phyloP scores from a whole-genome alignment of 495 filamentous ascomycete genomes.

The Margaritispora aquatica region DNA sequence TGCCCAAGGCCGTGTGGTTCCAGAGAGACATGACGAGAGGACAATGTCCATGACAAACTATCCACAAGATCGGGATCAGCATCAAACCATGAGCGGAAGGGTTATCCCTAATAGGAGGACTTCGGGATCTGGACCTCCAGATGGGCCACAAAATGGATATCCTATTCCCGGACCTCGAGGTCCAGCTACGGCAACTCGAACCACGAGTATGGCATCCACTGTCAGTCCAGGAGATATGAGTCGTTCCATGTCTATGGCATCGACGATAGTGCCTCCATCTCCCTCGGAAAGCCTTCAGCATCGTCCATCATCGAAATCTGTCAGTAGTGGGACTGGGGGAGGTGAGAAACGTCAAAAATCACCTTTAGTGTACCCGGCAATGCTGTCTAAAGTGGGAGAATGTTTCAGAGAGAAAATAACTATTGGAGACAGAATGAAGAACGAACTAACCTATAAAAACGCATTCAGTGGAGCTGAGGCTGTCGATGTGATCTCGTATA shows the following conservation, averaged over 20 bases:
- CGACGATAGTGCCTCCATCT: constrained; percentile 48
- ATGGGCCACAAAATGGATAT: constrained; percentile 14
- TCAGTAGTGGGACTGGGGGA: constrained; percentile 30
- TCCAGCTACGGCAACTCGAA: constrained; percentile 30
- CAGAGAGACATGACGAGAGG: constrained; percentile 85
- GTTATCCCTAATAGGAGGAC: constrained; percentile 64
- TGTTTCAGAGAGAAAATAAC: constrained; percentile 81
- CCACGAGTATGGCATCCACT: constrained; percentile 45
- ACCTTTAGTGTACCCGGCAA: constrained; percentile 84
- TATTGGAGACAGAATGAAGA: constrained; percentile 84
- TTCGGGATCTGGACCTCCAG: constrained; percentile 17
- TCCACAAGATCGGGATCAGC: constrained; percentile 53
- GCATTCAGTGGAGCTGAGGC: constrained; percentile 93
- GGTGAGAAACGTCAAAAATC: constrained; percentile 30
- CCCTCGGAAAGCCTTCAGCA: constrained; percentile 40
- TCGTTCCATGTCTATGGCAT: constrained; percentile 84
- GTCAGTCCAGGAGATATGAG: constrained; percentile 31
- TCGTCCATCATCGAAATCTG: constrained; percentile 28
- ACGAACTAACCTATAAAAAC: constrained; percentile 94
- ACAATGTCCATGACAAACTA: constrained; percentile 95
- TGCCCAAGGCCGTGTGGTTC: constrained; percentile 82
- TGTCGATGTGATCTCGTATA: constrained; percentile 88
- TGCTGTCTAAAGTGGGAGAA: constrained; percentile 86
- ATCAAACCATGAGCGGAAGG: constrained; percentile 86
- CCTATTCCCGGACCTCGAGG: constrained; percentile 10